phyloP scores from a whole-genome alignment of 1,139 yeast genomes.

The Hyphopichia fennica region DNA sequence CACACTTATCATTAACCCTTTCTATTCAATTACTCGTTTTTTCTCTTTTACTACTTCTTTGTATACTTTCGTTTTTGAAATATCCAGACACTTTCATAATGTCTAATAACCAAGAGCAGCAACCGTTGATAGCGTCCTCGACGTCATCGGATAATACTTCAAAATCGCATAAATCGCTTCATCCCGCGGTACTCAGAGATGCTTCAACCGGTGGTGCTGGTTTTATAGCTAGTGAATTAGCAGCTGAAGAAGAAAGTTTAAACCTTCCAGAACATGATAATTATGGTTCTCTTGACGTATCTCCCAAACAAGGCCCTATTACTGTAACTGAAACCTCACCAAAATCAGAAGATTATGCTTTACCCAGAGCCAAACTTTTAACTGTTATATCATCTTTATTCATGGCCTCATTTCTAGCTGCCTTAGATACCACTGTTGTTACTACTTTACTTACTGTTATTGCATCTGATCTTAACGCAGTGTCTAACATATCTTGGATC shows the following conservation, averaged over 20 bases:
- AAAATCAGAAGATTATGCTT: slow-evolving; percentile 25
- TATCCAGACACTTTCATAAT: too few relatives aligned
- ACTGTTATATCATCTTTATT: slow-evolving; percentile 36
- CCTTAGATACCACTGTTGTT: slow-evolving; percentile 46
- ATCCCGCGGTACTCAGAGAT: slow-evolving; percentile 20
- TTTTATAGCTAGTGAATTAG: slow-evolving; percentile 47
- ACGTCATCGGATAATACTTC: not conserved
- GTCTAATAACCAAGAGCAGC: not conserved
- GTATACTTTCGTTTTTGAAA: not conserved
- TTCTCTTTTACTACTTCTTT: too few relatives aligned
- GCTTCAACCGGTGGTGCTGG: slow-evolving; percentile 47
- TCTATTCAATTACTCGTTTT: too few relatives aligned
- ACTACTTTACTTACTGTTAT: slow-evolving; percentile 43
- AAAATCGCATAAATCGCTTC: not conserved
- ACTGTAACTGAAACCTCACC: too few relatives aligned
- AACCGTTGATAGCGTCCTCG: not conserved
- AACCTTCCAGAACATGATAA: slow-evolving; percentile 2
- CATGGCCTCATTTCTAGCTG: slow-evolving; percentile 43
- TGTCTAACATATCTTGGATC: slow-evolving; percentile 46
- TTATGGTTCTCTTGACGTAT: not conserved
- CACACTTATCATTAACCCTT: too few relatives aligned
- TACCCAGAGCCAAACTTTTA: slow-evolving; percentile 31
- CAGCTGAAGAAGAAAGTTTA: slow-evolving; percentile 39
- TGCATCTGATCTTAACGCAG: slow-evolving; percentile 44
- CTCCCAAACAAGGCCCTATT: not conserved